Evolutionary conservation across 1,284 basidiomycete species (phyloP), one percentile per base, ranked within the genome.

Genomic region (Sphaerobolus stellatus): DNA sequence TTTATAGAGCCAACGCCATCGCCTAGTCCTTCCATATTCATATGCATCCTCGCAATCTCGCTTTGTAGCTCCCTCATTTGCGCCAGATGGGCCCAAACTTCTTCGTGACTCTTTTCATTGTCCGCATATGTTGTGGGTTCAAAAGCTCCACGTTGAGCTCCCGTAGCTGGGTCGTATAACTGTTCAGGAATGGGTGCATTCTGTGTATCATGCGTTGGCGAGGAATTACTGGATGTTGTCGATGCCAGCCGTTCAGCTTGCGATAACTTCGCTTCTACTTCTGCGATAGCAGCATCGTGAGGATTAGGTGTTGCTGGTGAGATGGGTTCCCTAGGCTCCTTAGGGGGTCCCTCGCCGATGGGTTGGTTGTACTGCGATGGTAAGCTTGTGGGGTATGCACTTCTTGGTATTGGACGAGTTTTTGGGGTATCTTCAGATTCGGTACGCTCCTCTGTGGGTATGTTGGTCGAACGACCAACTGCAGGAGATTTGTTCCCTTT

Each of bases 21-120:
- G 20, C 82, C 81, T 31, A 85, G 75, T 34, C 78, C 78, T 65
- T 90, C 88, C 85, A 90, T 86, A 36, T 84, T 79, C 18, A 83
- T 70, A 64, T 90, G 88, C 77, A 87, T 80, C 56, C 71, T 74
- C 5, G 88, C 83, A 33, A 90, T 81, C 58, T 86, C 80, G 52
- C 78, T 81, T 66, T 90, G 87, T 27, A 90, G 68, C 44, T 84
- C 81, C 58, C 87, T 66, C 20, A 90, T 83, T 46, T 75, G 75
- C 16, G 80, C 80, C 13, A 90, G 76, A 57, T 85, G 81, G 0
- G 76, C 65, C 88, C 88, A 90, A 36, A 88, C 69, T 44, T 82
- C 80, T 57, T 79, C 77, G 60, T 71, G 75, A 58, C 65, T 69
- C 45, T 64, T 61, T 36, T 66, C 65, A 54, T 48, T 58, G 51